Base-by-base conservation (phyloP, 371 early-diverging fungal species). In the Rhizomucor pusillus region DNA sequence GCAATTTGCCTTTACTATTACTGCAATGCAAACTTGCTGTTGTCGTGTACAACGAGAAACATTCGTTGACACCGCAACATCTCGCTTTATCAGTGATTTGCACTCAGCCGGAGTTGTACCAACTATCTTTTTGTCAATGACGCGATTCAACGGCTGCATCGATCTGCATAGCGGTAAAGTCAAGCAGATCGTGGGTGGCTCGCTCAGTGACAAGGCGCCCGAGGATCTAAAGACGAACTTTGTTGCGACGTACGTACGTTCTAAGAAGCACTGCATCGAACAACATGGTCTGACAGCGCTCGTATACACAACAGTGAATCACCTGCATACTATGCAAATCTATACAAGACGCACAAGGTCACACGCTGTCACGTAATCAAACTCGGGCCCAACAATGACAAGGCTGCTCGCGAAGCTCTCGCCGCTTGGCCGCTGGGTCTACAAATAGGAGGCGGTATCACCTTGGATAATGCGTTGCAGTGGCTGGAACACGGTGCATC, bases 161-260 rank as follows among this genome's bases (percentile, higher is more conserved):
- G 97, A 98, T 76, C 79, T 98, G 54, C 99, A 98, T 75, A 66
- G 87, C 23, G 99, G 99, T 35, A 81, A 92, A 72, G 99, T 98
- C 51, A 98, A 98, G 76, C 99, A 98, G 66, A 97, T 97, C 56
- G 95, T 98, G 24, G 97, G 99, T 37, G 95, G 93, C 18, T 87
- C 96, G 22, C 80, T 97, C 19, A 80, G 66, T 54, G 92, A 92
- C 61, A 56, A 68, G 43, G 77, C 79, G 45, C 74, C 84, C 25
- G 79, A 80, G 14, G 79, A 67, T 18, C 79, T 95, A 22, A 76
- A 80, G 40, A 95, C 95, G 2, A 98, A 98, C 81, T 95, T 93
- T 83, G 92, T 95, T 0, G 89, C 97, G 0, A 78, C 68, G 89
- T 90, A 80, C 9, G 10, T 12, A 12, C 22, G 50, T n/a, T n/a